A percentile compares a stretch with the other conserved stretches of the same genome.
Evolutionary conservation across 2,329 filamentous ascomycete species (phyloP).

Genomic region (Beauveria sp.): DNA sequence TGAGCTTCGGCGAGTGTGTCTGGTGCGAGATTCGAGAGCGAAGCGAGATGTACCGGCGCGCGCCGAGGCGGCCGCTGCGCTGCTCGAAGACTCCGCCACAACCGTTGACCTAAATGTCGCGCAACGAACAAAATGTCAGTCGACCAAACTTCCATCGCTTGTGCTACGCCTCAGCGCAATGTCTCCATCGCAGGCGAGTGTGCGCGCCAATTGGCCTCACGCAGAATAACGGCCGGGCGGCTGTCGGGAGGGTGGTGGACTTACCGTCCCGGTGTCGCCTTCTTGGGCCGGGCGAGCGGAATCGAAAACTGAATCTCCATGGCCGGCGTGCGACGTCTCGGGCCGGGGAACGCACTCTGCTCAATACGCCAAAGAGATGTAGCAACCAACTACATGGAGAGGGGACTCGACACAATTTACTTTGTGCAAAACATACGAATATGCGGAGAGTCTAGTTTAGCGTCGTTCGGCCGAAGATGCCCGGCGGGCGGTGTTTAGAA

Average conservation of each 20-base stretch:
- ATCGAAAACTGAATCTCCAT: conserved; percentile 32
- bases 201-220: background rate
- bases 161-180: background rate
- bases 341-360: background rate
- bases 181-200: no score
- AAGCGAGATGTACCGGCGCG: conserved; percentile 28
- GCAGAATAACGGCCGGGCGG: background rate
- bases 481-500: background rate
- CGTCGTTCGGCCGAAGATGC: conserved; percentile 1
- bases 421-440: background rate
- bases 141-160: background rate
- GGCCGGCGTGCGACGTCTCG: background rate
- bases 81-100: background rate
- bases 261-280: conserved; percentile 7
- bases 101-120: background rate
- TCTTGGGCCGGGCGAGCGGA: conserved; percentile 12
- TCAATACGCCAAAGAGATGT: background rate
- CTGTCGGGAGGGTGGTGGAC: background rate
- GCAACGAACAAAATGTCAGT: background rate
- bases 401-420: background rate
- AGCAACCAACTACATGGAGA: background rate
- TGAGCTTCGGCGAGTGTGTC: conserved; percentile 31
- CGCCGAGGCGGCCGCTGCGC: conserved; percentile 12
- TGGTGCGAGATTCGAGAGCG: conserved; percentile 29
- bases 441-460: background rate